Percentiles rank a stretch among this genome's conserved stretches.
phyloP scores from a whole-genome alignment of 1,284 basidiomycete species.

The Cutaneotrichosporon daszewskae region DNA sequence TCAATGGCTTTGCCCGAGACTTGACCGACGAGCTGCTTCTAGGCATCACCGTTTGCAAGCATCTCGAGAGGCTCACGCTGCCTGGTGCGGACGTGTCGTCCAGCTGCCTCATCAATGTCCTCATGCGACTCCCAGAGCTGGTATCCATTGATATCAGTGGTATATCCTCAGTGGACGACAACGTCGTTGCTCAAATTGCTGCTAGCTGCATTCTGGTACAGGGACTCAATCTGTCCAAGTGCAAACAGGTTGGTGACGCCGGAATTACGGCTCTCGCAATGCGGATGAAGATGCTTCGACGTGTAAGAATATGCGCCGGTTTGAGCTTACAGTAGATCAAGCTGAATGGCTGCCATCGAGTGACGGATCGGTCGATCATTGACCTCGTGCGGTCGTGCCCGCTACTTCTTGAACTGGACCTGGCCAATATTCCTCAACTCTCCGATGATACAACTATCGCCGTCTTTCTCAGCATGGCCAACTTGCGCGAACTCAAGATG shows the following conservation, averaged over 20 bases:
- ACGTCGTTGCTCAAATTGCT: slow-evolving; percentile 66
- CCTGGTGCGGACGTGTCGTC: slow-evolving; percentile 76
- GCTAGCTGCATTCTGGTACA: slow-evolving; percentile 69
- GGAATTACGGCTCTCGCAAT: slow-evolving; percentile 72
- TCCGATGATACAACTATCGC: slow-evolving; percentile 74
- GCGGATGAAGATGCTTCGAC: slow-evolving; percentile 67
- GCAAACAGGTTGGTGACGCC: slow-evolving; percentile 71
- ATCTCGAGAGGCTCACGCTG: slow-evolving; percentile 86
- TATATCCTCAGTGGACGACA: slow-evolving; percentile 63
- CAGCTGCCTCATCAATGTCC: slow-evolving; percentile 61
- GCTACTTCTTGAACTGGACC: slow-evolving; percentile 86
- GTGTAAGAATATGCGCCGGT: slow-evolving; percentile 41
- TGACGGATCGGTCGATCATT: slow-evolving; percentile 76
- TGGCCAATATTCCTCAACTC: slow-evolving; percentile 74
- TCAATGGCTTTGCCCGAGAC: slow-evolving; percentile 65
- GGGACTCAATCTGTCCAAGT: slow-evolving; percentile 86
- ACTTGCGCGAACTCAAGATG: slow-evolving; percentile 87
- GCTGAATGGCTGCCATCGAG: slow-evolving; percentile 64
- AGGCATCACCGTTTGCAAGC: slow-evolving; percentile 67
- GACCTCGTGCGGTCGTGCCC: slow-evolving; percentile 76
- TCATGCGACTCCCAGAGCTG: slow-evolving; percentile 67
- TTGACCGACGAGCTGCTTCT: slow-evolving; percentile 74
- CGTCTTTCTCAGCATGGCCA: slow-evolving; percentile 70
- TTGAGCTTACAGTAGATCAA: slow-evolving; percentile 61
- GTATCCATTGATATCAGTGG: slow-evolving; percentile 85